Evolutionary conservation across 345 rosid genomes (phyloP).

Genomic region (Pugionium cornutum): DNA sequence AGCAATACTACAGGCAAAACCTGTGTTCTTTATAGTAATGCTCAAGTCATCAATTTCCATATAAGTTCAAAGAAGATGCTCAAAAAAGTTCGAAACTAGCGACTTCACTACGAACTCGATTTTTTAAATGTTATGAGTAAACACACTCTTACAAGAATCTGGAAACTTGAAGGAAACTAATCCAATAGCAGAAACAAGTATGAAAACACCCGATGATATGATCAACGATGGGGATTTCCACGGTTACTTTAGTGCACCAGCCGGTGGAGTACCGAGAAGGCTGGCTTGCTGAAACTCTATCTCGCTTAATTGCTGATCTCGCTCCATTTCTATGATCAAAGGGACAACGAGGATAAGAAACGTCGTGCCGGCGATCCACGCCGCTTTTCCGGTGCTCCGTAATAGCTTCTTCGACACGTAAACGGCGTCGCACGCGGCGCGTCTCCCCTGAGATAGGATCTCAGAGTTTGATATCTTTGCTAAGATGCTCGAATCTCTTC

Average conservation of each 20-base stretch:
- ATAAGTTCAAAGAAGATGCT: background rate
- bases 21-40: background rate
- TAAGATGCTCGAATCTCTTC: conserved; percentile 44
- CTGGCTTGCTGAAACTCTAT: conserved; percentile 67
- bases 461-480: conserved; percentile 48
- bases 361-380: conserved; percentile 80
- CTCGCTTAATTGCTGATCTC: conserved; percentile 58
- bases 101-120: background rate
- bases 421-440: conserved; percentile 51
- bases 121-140: background rate
- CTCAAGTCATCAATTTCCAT: background rate
- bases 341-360: conserved; percentile 68
- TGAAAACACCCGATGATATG: background rate
- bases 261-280: conserved; percentile 63
- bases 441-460: conserved; percentile 45
- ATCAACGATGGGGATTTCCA: background rate
- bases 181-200: conserved; percentile 19
- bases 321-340: conserved; percentile 74
- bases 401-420: conserved; percentile 56
- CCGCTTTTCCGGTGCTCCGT: conserved; percentile 82
- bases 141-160: background rate
- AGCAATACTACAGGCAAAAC: too few relatives aligned
- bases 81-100: conserved; percentile 1
- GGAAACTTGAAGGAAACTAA: background rate
- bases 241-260: conserved; percentile 15